phyloP scores from a whole-genome alignment of 345 rosid species.

The Noccaea bulbosa region DNA sequence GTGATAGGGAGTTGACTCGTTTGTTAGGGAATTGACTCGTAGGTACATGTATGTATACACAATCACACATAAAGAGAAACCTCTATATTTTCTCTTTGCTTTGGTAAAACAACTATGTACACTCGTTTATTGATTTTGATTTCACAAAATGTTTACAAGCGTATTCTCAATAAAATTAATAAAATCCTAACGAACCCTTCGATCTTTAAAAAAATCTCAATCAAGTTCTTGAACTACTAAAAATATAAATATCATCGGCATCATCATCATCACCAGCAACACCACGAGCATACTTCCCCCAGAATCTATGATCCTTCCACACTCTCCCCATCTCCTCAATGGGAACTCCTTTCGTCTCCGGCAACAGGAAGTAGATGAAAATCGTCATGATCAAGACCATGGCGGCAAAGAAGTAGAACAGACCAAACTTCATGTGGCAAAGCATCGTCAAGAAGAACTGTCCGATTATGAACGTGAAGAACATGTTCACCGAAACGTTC shows the following conservation, averaged over 20 bases:
- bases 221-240: constrained; percentile 17
- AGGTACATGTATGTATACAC: no score
- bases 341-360: constrained; percentile 50
- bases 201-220: neutral
- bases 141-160: neutral
- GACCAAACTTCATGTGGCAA: constrained; percentile 48
- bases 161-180: neutral
- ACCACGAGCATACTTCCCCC: constrained; percentile 36
- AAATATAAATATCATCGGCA: constrained; percentile 3
- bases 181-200: constrained; percentile 9
- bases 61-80: neutral
- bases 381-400: constrained; percentile 46
- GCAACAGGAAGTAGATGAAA: constrained; percentile 43
- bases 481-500: constrained; percentile 49
- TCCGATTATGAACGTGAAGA: constrained; percentile 47
- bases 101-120: neutral
- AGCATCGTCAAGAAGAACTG: constrained; percentile 51
- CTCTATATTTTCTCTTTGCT: neutral
- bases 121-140: constrained; percentile 9
- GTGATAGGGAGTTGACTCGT: constrained; percentile 21
- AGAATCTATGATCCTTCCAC: constrained; percentile 43
- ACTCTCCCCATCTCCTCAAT: constrained; percentile 50
- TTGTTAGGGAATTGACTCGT: neutral
- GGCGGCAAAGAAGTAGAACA: constrained; percentile 45
- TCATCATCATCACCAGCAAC: constrained; percentile 3